Conservation (phyloP, 192 early-diverging fungal genomes). For the Allomyces macrogynus region DNA sequence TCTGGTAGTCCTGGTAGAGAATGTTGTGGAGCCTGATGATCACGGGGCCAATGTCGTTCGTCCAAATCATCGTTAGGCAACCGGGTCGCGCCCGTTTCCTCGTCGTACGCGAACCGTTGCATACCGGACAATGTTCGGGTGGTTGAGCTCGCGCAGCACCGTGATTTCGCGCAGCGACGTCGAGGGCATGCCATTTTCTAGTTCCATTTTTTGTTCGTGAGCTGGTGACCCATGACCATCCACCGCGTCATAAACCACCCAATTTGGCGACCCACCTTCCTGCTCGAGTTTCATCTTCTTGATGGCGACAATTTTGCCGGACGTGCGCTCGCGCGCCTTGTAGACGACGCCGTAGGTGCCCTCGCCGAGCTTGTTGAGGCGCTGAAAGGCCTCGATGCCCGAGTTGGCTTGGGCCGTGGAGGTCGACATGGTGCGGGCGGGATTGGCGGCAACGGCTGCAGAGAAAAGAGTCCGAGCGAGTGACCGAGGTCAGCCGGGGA, state of each 20-base stretch:
- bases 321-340: slow-evolving; percentile 36
- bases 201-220: slow-evolving; percentile 9
- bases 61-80: too few species aligned
- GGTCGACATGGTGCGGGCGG: too few species aligned
- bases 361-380: slow-evolving; percentile 60
- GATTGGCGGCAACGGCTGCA: too few species aligned
- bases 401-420: too few species aligned
- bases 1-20: slow-evolving; percentile 67
- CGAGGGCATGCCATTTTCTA: slow-evolving; percentile 29
- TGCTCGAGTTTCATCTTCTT: slow-evolving; percentile 53
- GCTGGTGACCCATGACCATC: background rate
- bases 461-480: too few species aligned
- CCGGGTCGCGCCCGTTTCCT: too few species aligned
- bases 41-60: background rate
- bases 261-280: slow-evolving; percentile 4
- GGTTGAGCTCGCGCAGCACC: slow-evolving; percentile 62
- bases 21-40: slow-evolving; percentile 19
- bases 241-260: slow-evolving; percentile 24
- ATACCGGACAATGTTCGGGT: slow-evolving; percentile 69
- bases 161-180: slow-evolving; percentile 76
- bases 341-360: slow-evolving; percentile 71
- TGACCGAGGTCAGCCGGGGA: too few species aligned
- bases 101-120: background rate
- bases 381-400: slow-evolving; percentile 32
- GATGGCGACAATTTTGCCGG: slow-evolving; percentile 42